phyloP scores from a whole-genome alignment of 208 protist genomes.

The Vickermania spadyakhi region DNA sequence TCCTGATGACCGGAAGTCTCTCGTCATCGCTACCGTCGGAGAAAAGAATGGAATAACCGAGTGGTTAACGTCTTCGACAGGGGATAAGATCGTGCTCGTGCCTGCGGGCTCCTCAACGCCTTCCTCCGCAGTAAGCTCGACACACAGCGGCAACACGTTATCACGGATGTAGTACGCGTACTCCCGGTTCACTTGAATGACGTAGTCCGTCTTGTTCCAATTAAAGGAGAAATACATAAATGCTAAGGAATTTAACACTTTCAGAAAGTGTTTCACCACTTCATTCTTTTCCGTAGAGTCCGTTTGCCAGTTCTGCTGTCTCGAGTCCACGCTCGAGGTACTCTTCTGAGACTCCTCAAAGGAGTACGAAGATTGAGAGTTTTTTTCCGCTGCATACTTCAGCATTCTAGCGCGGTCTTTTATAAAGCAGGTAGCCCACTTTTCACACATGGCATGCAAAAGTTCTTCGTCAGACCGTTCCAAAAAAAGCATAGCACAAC shows the following conservation, averaged over 20 bases:
- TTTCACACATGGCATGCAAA: conserved; percentile 41
- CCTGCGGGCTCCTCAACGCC: conserved; percentile 42
- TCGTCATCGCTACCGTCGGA: background rate
- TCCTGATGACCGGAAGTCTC: background rate
- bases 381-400: background rate
- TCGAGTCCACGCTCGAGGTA: background rate
- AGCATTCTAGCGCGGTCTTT: conserved; percentile 45
- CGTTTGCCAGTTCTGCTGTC: background rate
- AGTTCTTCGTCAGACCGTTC: conserved; percentile 61
- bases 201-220: conserved; percentile 69
- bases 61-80: conserved; percentile 1
- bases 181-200: conserved; percentile 83
- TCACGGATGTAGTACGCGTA: conserved; percentile 62
- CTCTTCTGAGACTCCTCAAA: background rate
- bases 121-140: conserved; percentile 32
- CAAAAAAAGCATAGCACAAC: conserved; percentile 74
- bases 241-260: conserved; percentile 70
- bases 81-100: conserved; percentile 15
- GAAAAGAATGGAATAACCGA: background rate
- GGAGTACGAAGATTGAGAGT: background rate
- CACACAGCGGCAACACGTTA: conserved; percentile 65
- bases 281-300: conserved; percentile 9
- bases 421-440: conserved; percentile 69
- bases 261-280: conserved; percentile 63
- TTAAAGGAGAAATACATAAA: conserved; percentile 86